phyloP scores from a whole-genome alignment of 106 monocot genomes.

The Allium sativum region DNA sequence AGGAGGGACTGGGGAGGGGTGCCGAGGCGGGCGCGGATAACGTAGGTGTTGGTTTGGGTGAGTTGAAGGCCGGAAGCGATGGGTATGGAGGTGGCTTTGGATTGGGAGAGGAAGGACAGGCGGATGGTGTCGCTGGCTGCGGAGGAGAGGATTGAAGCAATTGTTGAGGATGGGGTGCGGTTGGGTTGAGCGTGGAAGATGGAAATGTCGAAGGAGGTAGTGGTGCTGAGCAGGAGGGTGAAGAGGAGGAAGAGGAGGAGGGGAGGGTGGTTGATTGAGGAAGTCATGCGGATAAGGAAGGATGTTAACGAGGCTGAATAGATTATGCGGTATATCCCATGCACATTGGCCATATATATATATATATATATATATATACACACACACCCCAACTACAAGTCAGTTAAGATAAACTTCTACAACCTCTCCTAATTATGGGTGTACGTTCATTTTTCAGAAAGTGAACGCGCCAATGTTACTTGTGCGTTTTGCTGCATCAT shows the following conservation, averaged over 20 bases:
- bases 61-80: constrained; percentile 75
- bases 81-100: constrained; percentile 31
- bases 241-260: not conserved
- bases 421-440: too few relatives aligned
- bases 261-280: not conserved
- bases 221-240: not conserved
- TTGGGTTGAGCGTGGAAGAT: constrained; percentile 45
- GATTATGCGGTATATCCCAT: too few relatives aligned
- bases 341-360: too few relatives aligned
- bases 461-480: too few relatives aligned
- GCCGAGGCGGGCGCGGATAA: constrained; percentile 58
- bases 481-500: too few relatives aligned
- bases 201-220: constrained; percentile 28
- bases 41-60: constrained; percentile 58
- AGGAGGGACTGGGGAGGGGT: constrained; percentile 60
- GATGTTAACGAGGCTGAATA: too few relatives aligned
- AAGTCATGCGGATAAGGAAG: not conserved
- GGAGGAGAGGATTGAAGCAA: constrained; percentile 29
- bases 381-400: too few relatives aligned
- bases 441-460: too few relatives aligned
- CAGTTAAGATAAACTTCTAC: too few relatives aligned
- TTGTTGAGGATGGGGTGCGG: constrained; percentile 36
- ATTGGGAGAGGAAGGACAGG: constrained; percentile 36
- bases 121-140: constrained; percentile 26
- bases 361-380: too few relatives aligned